Conservation (phyloP, 139 green algal species). For the Ettlia oleoabundans region DNA sequence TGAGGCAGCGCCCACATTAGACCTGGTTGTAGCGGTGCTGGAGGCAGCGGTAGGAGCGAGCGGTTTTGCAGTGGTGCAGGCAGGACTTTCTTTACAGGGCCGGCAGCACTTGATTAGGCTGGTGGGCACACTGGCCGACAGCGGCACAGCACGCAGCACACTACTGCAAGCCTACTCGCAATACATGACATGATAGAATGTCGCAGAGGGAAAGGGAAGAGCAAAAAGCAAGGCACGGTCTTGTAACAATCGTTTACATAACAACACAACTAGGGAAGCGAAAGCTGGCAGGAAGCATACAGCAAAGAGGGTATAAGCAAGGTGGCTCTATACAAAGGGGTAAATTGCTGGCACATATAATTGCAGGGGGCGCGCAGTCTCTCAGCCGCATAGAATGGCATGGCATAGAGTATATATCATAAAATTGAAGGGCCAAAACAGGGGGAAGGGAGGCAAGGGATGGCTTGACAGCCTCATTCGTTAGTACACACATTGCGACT, state of each 20-base stretch:
- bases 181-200: background rate
- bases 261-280: no score
- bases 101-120: conserved; percentile 2
- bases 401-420: no score
- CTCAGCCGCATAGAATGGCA: no score
- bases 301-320: no score
- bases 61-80: background rate
- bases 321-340: no score
- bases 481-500: no score
- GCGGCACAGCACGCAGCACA: background rate
- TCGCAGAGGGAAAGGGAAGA: background rate
- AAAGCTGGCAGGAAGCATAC: no score
- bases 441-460: no score
- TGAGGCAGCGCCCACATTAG: background rate
- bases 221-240: background rate
- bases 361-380: no score
- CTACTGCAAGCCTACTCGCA: background rate
- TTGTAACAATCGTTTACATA: background rate
- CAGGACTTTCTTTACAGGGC: conserved; percentile 18
- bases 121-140: background rate
- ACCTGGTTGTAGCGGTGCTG: background rate
- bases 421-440: no score
- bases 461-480: no score
- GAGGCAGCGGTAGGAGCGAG: background rate
- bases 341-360: no score